Evolutionary conservation across 2,329 filamentous ascomycete species (phyloP).

Genomic region (Cadophora sp.): DNA sequence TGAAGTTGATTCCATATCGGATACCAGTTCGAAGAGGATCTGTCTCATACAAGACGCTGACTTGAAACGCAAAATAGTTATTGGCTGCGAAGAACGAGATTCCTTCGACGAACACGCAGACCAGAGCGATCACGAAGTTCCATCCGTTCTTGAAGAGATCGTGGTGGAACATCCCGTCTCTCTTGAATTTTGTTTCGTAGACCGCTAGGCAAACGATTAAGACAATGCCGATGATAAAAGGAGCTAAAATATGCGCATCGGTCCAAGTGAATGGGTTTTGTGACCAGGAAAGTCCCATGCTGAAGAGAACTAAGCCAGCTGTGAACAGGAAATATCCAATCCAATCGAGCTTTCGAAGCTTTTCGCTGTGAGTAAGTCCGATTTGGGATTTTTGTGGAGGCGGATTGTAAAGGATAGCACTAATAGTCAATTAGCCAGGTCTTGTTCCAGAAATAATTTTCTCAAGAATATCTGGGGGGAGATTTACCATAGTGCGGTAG

Average conservation of each 20-base stretch:
- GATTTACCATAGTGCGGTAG: constrained; percentile 32
- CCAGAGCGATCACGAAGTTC: constrained; percentile 48
- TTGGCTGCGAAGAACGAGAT: constrained; percentile 51
- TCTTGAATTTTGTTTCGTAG: constrained; percentile 48
- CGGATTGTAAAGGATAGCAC: constrained; percentile 47
- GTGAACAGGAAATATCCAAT: constrained; percentile 48
- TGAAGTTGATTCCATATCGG: constrained; percentile 47
- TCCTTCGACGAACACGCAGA: constrained; percentile 49
- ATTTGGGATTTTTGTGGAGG: constrained; percentile 42
- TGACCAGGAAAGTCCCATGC: constrained; percentile 49
- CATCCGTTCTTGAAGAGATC: constrained; percentile 47
- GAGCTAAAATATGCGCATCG: constrained; percentile 47
- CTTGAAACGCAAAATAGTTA: constrained; percentile 52
- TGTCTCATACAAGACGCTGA: constrained; percentile 47
- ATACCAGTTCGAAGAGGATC: constrained; percentile 46
- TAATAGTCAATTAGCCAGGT: constrained; percentile 26
- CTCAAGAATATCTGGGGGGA: too few species aligned
- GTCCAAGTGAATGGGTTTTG: constrained; percentile 50
- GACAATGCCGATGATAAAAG: constrained; percentile 48
- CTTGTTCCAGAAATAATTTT: too few species aligned
- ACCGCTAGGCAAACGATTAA: constrained; percentile 38
- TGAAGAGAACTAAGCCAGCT: constrained; percentile 49
- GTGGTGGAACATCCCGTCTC: constrained; percentile 52
- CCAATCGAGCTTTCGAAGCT: constrained; percentile 50
- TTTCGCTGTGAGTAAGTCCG: constrained; percentile 42